Base-by-base conservation (phyloP, 345 rosid genomes). In the Gossypium raimondii region DNA sequence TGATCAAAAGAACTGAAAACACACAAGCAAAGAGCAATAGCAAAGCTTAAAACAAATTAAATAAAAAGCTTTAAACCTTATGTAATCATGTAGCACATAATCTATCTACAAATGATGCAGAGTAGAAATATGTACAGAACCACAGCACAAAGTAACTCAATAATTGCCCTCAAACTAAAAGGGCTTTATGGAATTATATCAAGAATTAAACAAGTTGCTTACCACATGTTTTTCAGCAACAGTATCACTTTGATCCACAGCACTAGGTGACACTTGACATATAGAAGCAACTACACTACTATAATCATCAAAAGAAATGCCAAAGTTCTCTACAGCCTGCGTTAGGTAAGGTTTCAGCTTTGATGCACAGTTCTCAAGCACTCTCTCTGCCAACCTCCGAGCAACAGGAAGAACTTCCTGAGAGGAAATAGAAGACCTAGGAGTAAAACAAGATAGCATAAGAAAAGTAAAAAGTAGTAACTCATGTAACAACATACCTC, bases 291-390 rank as follows among this genome's bases (percentile, higher is more conserved):
- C 88, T 41, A 89, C 80, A 53, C 83, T 75, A 79, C 87, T 80
- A 82, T 88, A 96, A 72, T 90, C 90, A 59, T 85, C 88, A 53
- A 86, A 29, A 44, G 91, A 81, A 67, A 82, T 75, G 48, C 88
- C 88, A 73, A 81, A 84, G 20, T 84, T 82, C 74, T 84, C 83
- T 74, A 92, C 82, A 66, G 93, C 93, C 70, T 80, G 82, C 24
- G 77, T 77, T 78, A 96, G 73, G 86, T 82, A 89, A 16, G 89
- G 89, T 78, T 86, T 92, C 74, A 96, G 84, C 85, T 89, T 93
- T 70, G 80, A 70, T 41, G 91, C 90, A 85, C 85, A 92, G 75
- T 62, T 88, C 74, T 82, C 78, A 45, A 96, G 89, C 63, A 96
- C 98, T 58, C 69, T 80, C 85, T 91, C 97, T n/a, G 83, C 98